phyloP scores from a whole-genome alignment of 768 basidiomycete species.

The Ramaria sp. region DNA sequence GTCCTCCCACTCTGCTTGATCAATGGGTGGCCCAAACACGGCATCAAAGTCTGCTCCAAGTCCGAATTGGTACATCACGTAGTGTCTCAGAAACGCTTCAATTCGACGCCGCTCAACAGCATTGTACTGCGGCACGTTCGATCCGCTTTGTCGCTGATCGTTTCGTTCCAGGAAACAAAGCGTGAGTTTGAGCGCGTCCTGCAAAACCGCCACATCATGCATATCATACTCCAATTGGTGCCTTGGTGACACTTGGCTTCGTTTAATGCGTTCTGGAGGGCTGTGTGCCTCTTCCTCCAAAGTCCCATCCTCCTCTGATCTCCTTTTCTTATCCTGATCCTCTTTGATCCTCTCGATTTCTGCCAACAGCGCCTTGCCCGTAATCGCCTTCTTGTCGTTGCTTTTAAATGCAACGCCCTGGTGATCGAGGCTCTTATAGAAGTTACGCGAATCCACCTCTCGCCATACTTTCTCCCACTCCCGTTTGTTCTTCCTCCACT shows the following conservation, averaged over 20 bases:
- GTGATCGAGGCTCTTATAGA: conserved; percentile 95
- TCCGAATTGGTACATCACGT: conserved; percentile 77
- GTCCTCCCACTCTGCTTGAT: conserved; percentile 27
- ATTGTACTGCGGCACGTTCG: conserved; percentile 40
- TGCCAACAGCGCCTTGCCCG: conserved; percentile 67
- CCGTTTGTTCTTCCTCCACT: conserved; percentile 89
- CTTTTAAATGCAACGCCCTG: conserved; percentile 91
- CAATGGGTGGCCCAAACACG: conserved; percentile 38
- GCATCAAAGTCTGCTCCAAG: conserved; percentile 48
- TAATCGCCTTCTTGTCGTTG: conserved; percentile 91
- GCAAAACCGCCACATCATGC: conserved; percentile 67
- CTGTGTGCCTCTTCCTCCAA: not conserved
- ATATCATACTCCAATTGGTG: conserved; percentile 75
- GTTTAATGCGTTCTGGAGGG: not conserved
- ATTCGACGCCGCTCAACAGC: conserved; percentile 68
- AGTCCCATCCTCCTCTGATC: conserved; percentile 12
- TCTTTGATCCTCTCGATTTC: conserved; percentile 66
- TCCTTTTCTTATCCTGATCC: conserved; percentile 36
- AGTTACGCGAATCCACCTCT: conserved; percentile 94
- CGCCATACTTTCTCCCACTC: conserved; percentile 98
- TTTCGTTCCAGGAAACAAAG: conserved; percentile 87
- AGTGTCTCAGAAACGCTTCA: conserved; percentile 74
- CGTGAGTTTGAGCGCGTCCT: conserved; percentile 83
- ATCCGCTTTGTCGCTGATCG: conserved; percentile 26
- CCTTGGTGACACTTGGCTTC: conserved; percentile 17